Percentiles rank a stretch among this genome's conserved stretches.
These are phyloP conservation scores for Penicillium macrosclerotiorum DNA, from an alignment of 495 filamentous ascomycete species.

Conservation along the genomic window DNA sequence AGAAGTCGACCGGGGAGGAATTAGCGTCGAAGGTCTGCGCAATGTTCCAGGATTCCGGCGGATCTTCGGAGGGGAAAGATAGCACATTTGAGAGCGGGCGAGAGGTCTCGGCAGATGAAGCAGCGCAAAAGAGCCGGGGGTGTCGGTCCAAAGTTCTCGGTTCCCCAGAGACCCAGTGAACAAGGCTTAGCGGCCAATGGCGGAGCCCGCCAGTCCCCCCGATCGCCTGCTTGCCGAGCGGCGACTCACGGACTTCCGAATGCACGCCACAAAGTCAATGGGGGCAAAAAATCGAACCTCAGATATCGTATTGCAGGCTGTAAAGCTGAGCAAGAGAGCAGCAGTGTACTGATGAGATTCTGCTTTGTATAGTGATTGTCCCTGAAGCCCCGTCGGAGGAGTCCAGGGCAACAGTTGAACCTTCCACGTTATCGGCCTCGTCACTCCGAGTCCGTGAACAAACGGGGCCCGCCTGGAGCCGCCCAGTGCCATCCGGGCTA, in stretches of 20 bases:
- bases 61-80: no score
- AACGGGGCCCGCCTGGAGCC: not conserved
- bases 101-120: slow-evolving; percentile 17
- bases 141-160: no score
- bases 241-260: slow-evolving; percentile 7
- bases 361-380: no score
- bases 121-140: slow-evolving; percentile 11
- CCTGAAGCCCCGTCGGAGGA: no score
- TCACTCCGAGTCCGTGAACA: not conserved
- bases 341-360: not conserved
- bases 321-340: not conserved
- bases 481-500: slow-evolving; percentile 1
- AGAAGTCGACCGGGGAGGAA: no score
- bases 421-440: not conserved
- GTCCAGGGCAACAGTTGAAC: no score
- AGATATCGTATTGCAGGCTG: no score
- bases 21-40: no score
- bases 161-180: slow-evolving; percentile 5
- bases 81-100: no score
- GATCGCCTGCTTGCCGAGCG: slow-evolving; percentile 12
- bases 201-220: not conserved
- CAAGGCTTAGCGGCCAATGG: slow-evolving; percentile 6
- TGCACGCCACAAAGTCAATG: slow-evolving; percentile 11
- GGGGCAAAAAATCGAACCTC: no score
- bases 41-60: no score